These are phyloP conservation scores for Carex cristatella DNA, from an alignment of 176 grass and related monocot species.

Conservation along the genomic window DNA sequence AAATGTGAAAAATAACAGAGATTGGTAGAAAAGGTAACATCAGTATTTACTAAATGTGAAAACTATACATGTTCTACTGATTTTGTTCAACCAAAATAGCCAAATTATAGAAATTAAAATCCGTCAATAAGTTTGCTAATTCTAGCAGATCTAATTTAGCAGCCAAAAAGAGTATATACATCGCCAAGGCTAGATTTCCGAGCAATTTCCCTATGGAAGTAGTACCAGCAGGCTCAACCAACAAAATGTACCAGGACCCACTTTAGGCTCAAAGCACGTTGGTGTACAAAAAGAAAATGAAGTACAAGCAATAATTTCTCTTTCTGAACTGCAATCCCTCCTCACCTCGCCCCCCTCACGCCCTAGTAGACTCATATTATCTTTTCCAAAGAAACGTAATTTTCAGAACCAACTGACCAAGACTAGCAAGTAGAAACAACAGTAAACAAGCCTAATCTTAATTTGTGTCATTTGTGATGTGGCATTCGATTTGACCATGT, in stretches of 20 bases:
- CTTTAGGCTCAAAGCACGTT: neutral
- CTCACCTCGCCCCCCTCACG: too few relatives aligned
- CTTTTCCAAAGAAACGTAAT: neutral
- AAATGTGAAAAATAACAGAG: neutral
- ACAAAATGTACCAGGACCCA: neutral
- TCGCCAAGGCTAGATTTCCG: neutral
- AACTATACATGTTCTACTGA: constrained; percentile 11
- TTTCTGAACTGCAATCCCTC: too few relatives aligned
- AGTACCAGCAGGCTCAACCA: neutral
- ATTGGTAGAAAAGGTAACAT: neutral
- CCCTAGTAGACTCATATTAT: neutral
- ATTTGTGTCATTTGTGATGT: too few relatives aligned
- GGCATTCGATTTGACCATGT: neutral
- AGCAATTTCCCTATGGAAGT: neutral
- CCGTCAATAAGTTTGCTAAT: neutral
- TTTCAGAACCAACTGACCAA: too few relatives aligned
- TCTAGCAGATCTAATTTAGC: neutral
- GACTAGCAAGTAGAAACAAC: too few relatives aligned
- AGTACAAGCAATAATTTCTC: neutral
- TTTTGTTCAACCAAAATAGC: neutral
- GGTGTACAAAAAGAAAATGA: neutral
- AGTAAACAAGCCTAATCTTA: too few relatives aligned
- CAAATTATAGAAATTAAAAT: neutral
- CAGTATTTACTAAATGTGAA: neutral
- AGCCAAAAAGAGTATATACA: neutral